Percentiles rank a stretch among this genome's conserved stretches.
phyloP scores from a whole-genome alignment of 2,329 filamentous ascomycete genomes.

The Bipolaris gigantea region DNA sequence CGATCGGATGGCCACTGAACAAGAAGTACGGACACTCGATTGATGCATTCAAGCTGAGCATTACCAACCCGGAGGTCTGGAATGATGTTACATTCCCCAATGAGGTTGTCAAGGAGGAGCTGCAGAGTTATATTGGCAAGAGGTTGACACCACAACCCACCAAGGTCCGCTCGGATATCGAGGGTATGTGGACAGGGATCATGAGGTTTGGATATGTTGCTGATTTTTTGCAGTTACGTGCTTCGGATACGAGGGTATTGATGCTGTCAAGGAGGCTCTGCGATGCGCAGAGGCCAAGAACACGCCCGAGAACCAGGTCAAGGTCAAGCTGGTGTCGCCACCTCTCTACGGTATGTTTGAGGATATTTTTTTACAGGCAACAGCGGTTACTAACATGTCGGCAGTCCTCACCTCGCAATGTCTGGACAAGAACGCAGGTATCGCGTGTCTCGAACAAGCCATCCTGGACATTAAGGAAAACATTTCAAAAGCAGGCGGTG shows the following conservation, averaged over 20 bases:
- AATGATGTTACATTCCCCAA: conserved; percentile 87
- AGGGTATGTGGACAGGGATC: conserved; percentile 70
- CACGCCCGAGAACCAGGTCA: conserved; percentile 90
- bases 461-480: conserved; percentile 83
- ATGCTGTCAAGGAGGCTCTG: conserved; percentile 92
- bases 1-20: conserved; percentile 95
- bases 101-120: conserved; percentile 81
- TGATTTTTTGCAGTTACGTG: conserved; percentile 39
- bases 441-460: conserved; percentile 80
- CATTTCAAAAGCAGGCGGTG: conserved; percentile 77
- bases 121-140: conserved; percentile 95
- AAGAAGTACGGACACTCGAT: conserved; percentile 96
- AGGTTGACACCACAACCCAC: conserved; percentile 96
- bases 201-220: not conserved
- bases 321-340: conserved; percentile 97
- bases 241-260: conserved; percentile 91
- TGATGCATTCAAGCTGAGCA: conserved; percentile 98
- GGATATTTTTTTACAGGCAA: not conserved
- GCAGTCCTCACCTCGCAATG: conserved; percentile 88
- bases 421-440: conserved; percentile 87
- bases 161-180: conserved; percentile 96
- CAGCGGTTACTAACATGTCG: conserved; percentile 16
- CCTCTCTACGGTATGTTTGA: conserved; percentile 68
- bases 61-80: conserved; percentile 98
- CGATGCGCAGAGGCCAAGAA: conserved; percentile 90